Conservation (phyloP, 108 stramenopile species). For the Phaeodactylum tricornutum region DNA sequence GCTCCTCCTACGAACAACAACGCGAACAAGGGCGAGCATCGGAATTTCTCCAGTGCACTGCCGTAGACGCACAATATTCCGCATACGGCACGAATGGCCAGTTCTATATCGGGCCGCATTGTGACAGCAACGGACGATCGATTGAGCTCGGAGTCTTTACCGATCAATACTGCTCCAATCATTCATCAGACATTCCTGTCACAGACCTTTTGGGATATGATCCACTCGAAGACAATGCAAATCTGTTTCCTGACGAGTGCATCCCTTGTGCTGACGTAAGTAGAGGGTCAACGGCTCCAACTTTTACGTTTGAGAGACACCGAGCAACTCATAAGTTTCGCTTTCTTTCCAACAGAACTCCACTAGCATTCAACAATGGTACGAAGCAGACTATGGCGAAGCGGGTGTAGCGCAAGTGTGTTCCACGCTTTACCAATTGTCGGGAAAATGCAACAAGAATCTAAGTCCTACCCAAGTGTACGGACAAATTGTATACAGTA, state of each 20-base stretch:
- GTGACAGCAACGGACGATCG: constrained; percentile 42
- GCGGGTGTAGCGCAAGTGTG: constrained; percentile 18
- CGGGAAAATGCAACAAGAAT: constrained; percentile 50
- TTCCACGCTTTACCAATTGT: constrained; percentile 24
- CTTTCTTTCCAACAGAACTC: neutral
- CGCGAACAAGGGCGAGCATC: neutral
- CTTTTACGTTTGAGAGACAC: neutral
- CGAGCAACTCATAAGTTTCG: neutral
- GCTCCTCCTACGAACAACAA: constrained; percentile 4
- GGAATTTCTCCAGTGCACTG: constrained; percentile 2
- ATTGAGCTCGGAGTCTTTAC: constrained; percentile 64
- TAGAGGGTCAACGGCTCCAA: neutral
- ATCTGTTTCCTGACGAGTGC: constrained; percentile 37
- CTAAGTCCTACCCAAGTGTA: constrained; percentile 5
- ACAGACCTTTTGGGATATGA: constrained; percentile 29
- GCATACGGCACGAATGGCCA: constrained; percentile 6
- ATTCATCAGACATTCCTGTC: constrained; percentile 17
- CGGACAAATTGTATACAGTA: too few species aligned
- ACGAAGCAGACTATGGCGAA: constrained; percentile 12
- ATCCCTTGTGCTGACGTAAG: constrained; percentile 46
- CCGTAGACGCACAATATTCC: neutral
- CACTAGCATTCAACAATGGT: constrained; percentile 14
- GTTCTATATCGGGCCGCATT: constrained; percentile 63
- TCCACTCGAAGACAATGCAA: constrained; percentile 14
- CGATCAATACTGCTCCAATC: constrained; percentile 69